Percentiles rank a stretch among this genome's conserved stretches.
Conservation (phyloP, 495 filamentous ascomycete species). For the Lineolata rhizophorae region DNA sequence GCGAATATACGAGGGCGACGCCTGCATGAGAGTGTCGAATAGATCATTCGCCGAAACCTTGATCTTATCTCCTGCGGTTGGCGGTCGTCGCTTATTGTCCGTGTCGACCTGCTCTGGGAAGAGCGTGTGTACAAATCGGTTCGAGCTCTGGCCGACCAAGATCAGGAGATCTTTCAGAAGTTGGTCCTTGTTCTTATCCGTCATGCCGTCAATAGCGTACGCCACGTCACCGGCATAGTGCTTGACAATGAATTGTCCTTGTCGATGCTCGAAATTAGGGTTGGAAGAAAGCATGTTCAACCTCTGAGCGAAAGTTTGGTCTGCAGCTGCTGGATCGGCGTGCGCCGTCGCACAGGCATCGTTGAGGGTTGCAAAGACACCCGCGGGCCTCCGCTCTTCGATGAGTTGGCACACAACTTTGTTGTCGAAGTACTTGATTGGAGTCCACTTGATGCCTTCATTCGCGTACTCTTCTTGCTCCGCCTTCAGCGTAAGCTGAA, state of each 20-base stretch:
- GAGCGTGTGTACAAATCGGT: slow-evolving; percentile 61
- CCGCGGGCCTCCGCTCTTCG: slow-evolving; percentile 75
- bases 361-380: slow-evolving; percentile 89
- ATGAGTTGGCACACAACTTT: slow-evolving; percentile 97
- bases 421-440: slow-evolving; percentile 99
- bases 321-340: slow-evolving; percentile 80
- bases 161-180: slow-evolving; percentile 85
- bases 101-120: slow-evolving; percentile 92
- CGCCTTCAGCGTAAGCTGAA: slow-evolving; percentile 87
- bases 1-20: slow-evolving; percentile 88
- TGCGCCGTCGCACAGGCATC: slow-evolving; percentile 95
- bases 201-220: slow-evolving; percentile 92
- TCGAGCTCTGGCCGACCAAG: slow-evolving; percentile 62
- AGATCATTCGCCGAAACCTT: slow-evolving; percentile 89
- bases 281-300: slow-evolving; percentile 75
- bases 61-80: slow-evolving; percentile 94
- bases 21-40: slow-evolving; percentile 91
- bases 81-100: slow-evolving; percentile 83
- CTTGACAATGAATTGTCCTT: slow-evolving; percentile 95
- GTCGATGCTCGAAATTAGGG: slow-evolving; percentile 74
- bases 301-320: slow-evolving; percentile 84
- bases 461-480: slow-evolving; percentile 96
- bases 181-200: slow-evolving; percentile 98
- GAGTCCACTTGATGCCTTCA: slow-evolving; percentile 96
- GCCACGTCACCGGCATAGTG: slow-evolving; percentile 97